Base-by-base conservation (phyloP, 129 eudicot genomes). In the Escallonia rubra region DNA sequence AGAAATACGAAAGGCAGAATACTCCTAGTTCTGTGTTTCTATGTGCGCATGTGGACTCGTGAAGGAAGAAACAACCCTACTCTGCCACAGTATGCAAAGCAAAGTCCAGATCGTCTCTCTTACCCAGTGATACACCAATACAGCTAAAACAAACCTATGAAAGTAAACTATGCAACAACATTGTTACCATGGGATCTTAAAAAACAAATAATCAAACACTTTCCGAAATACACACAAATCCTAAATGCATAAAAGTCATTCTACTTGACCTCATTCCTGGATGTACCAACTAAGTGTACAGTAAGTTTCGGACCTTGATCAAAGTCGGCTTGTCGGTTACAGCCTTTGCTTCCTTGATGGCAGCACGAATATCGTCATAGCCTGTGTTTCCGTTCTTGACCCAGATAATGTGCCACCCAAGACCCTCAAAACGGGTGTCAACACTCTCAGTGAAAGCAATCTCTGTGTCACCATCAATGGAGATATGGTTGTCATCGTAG, bases 391-490 rank as follows among this genome's bases (percentile, higher is more conserved):
- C 98, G 8, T 92, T 89, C 84, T 92, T 92, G 60, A 92, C 98
- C 98, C 98, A 92, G 52, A 92, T 89, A 13, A 92, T 86, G 64
- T 92, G 98, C 98, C 98, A 92, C 57, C 98, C 98, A 58, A 92
- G 95, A 76, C 77, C 91, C 83, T 92, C 98, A 57, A 88, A 92
- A 81, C 96, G 96, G 43, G 75, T 74, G 41, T 86, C 91, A 23
- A 92, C 98, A 41, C 41, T 76, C 71, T 92, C 96, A 5, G 96
- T 92, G 59, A 92, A 92, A 4, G 98, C 96, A 68, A 92, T 92
- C 69, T 92, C 98, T 0, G 98, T 92, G 84, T 86, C 91, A 65
- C 98, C 98, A 54, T 92, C 98, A 67, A 92, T 92, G 14, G 98
- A 88, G 51, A 92, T 92, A 75, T 92, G 98, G 72, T 92, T 92